Base-by-base conservation (phyloP, 768 basidiomycete species). In the Lentinula edodes region DNA sequence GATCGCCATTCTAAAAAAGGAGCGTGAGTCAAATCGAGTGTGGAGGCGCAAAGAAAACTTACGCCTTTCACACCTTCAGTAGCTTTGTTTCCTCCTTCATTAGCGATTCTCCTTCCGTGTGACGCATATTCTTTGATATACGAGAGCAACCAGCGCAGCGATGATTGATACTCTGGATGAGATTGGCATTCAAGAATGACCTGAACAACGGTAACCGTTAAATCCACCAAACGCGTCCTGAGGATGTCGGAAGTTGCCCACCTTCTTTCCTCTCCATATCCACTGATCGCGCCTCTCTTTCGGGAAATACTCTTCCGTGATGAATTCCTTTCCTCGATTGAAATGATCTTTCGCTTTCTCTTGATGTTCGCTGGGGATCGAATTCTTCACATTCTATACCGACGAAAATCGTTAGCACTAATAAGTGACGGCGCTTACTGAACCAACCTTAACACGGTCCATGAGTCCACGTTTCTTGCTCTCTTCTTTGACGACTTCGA, bases 211-310 rank as follows among this genome's bases (percentile, higher is more conserved):
- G 23, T 23, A 7, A n/a, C n/a, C n/a, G 18, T 16, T 13, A 10
- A 35, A n/a, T n/a, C n/a, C n/a, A n/a, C n/a, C n/a, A n/a, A 8
- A 7, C 5, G 53, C 28, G 28, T 28, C 28, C 28, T 28, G 3
- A 4, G 28, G 3, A 34, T 62, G n/a, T 34, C 2, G 38, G 64
- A 64, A 34, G 12, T 15, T 20, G 2, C 28, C 3, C 23, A 88
- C 90, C 85, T 97, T 98, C 81, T 98, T 98, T 6, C 86, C 81
- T 12, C 96, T 84, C 78, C 89, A 96, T 69, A 98, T 90, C 73
- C 94, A 97, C 69, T 93, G 93, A 58, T 96, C 93, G 23, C 93
- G 83, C 20, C 96, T 80, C 73, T 95, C 95, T 66, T 89, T 80
- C 0, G 95, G 95, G 80, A 97, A 95, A 66, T 89, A 90, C 42